A percentile compares a stretch with the other conserved stretches of the same genome.
phyloP scores from a whole-genome alignment of 139 green algal species.

The Dunaliella primolecta region DNA sequence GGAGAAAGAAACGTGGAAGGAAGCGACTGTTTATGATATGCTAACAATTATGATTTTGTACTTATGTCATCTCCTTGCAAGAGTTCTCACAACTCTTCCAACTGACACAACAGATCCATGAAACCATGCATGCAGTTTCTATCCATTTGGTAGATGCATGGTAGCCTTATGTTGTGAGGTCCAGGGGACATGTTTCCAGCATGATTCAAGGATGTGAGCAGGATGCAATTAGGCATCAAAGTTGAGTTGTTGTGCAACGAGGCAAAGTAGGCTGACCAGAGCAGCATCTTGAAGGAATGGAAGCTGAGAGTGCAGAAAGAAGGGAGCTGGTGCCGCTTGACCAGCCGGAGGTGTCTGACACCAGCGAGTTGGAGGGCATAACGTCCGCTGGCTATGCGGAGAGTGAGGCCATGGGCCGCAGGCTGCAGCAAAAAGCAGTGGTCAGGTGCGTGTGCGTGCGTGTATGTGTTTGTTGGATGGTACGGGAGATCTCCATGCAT shows the following conservation, averaged over 20 bases:
- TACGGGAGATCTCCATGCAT: no score
- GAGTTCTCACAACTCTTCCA: no score
- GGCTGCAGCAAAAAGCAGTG: slow-evolving; percentile 10
- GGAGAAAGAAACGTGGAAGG: no score
- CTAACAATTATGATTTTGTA: no score
- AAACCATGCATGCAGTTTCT: background rate
- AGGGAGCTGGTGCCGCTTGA: background rate
- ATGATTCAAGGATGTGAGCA: no score
- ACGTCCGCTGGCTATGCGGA: background rate
- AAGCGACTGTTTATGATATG: no score
- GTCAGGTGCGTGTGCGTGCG: slow-evolving; percentile 7
- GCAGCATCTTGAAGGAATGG: background rate
- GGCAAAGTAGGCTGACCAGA: no score
- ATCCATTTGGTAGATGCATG: no score
- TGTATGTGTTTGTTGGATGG: background rate
- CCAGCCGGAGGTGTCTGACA: background rate
- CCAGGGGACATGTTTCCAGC: background rate
- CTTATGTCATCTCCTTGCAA: no score
- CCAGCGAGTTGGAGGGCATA: background rate
- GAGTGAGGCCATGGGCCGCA: background rate
- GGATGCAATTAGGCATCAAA: no score
- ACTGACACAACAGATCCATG: no score
- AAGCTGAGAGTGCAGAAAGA: background rate
- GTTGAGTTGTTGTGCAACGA: no score
- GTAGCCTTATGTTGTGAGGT: background rate